Evolutionary conservation across 202 grass and related monocot species (phyloP).

Genomic region (Setaria italica): DNA sequence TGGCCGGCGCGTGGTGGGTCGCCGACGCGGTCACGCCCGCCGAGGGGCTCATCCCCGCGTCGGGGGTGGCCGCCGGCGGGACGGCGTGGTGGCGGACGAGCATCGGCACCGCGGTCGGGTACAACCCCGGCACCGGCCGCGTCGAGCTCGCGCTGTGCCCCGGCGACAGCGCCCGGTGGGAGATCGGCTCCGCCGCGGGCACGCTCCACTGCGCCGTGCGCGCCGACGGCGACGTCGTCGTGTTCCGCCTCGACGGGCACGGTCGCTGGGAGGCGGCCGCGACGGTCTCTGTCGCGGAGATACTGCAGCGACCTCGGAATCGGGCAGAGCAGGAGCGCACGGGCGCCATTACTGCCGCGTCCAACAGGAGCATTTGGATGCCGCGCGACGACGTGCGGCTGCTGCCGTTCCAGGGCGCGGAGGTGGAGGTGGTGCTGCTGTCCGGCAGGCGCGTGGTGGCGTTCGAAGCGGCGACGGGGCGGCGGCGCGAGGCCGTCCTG

Average conservation of each 20-base stretch:
- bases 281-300: conserved; percentile 26
- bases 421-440: conserved; percentile 51
- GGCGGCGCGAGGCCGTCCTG: conserved; percentile 36
- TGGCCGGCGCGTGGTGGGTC: conserved; percentile 48
- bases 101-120: conserved; percentile 60
- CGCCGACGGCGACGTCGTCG: neutral
- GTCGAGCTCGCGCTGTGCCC: conserved; percentile 26
- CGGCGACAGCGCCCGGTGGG: conserved; percentile 38
- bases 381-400: conserved; percentile 38
- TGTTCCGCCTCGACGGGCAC: conserved; percentile 22
- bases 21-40: conserved; percentile 35
- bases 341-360: neutral
- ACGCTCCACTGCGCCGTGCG: conserved; percentile 46
- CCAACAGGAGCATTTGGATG: neutral
- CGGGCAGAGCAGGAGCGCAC: neutral
- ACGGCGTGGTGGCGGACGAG: conserved; percentile 63
- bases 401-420: conserved; percentile 59
- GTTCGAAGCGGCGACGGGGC: conserved; percentile 41
- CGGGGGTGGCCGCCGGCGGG: conserved; percentile 45
- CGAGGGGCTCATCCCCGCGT: conserved; percentile 49
- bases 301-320: conserved; percentile 8
- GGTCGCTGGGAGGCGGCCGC: conserved; percentile 43
- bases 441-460: conserved; percentile 43
- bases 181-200: conserved; percentile 45
- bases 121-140: conserved; percentile 8